phyloP scores from a whole-genome alignment of 192 early-diverging fungal species.

The Entophlyctis luteolus region DNA sequence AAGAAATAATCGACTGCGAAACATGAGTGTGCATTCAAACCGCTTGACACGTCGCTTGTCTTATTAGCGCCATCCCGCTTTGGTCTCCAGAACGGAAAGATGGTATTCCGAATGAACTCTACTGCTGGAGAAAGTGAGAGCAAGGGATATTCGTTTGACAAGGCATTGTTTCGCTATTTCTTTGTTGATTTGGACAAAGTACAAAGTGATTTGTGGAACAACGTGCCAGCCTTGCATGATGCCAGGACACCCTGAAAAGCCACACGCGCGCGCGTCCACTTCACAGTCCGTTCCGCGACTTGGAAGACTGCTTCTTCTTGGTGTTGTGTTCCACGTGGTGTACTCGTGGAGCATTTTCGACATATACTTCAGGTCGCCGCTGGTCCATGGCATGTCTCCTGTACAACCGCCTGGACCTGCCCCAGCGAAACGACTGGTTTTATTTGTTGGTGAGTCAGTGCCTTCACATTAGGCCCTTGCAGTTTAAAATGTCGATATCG shows the following conservation, averaged over 20 bases:
- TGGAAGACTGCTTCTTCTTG: slow-evolving; percentile 58
- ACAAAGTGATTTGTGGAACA: not conserved
- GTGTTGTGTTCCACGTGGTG: slow-evolving; percentile 85
- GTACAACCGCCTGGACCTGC: slow-evolving; percentile 64
- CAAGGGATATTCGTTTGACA: too few species aligned
- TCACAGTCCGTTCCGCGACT: not conserved
- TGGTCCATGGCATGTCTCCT: slow-evolving; percentile 95
- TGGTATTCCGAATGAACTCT: too few species aligned
- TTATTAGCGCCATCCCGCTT: too few species aligned
- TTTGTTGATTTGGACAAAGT: not conserved
- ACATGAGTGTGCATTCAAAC: too few species aligned
- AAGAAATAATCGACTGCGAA: too few species aligned
- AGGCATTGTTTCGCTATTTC: too few species aligned
- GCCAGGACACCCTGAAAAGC: too few species aligned
- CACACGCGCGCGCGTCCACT: not conserved
- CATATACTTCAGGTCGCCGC: slow-evolving; percentile 97
- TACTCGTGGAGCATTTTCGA: slow-evolving; percentile 93
- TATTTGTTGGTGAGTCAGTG: slow-evolving; percentile 68
- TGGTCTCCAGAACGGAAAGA: too few species aligned
- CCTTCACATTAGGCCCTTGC: too few species aligned
- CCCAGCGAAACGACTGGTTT: slow-evolving; percentile 81
- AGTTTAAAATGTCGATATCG: not conserved
- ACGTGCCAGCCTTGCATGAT: not conserved
- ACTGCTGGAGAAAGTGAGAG: too few species aligned
- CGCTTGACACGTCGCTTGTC: too few species aligned